Evolutionary conservation across 106 monocot genomes (phyloP).

Genomic region (Dendrobium nobile): DNA sequence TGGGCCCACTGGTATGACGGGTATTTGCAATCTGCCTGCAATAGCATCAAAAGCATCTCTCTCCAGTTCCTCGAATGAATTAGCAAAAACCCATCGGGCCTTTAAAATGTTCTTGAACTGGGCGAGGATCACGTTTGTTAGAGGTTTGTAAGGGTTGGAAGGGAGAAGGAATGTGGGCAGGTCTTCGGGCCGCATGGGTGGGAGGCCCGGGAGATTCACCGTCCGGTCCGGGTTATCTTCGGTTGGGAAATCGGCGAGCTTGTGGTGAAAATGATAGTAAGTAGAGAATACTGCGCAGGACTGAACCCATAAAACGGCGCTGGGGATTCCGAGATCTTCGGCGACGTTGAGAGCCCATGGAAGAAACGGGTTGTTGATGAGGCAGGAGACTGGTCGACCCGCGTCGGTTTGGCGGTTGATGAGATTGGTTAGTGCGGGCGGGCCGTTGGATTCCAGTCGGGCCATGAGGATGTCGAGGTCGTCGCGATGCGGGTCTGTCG

Average conservation of each 20-base stretch:
- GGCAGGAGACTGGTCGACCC: constrained; percentile 40
- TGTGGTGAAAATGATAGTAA: constrained; percentile 56
- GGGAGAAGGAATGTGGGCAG: constrained; percentile 60
- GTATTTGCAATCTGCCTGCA: not conserved
- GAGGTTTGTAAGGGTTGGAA: constrained; percentile 22
- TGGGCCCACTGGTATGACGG: constrained; percentile 37
- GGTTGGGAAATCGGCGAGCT: constrained; percentile 40
- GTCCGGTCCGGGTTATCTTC: constrained; percentile 17
- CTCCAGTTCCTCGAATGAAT: constrained; percentile 52
- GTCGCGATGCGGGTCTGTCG: not conserved
- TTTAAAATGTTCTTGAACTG: constrained; percentile 34
- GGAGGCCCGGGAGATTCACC: constrained; percentile 40
- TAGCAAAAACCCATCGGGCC: constrained; percentile 36
- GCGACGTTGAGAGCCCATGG: constrained; percentile 68
- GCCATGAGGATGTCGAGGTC: constrained; percentile 29
- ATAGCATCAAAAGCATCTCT: constrained; percentile 26
- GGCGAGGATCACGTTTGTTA: constrained; percentile 20
- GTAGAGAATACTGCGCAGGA: constrained; percentile 72
- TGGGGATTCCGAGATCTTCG: constrained; percentile 37
- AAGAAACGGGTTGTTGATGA: constrained; percentile 60
- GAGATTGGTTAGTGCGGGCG: constrained; percentile 22
- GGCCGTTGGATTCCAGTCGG: constrained; percentile 16
- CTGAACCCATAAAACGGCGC: constrained; percentile 71
- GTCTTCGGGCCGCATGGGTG: constrained; percentile 27
- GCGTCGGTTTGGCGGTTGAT: constrained; percentile 24